phyloP scores from a whole-genome alignment of 2,329 filamentous ascomycete species.

The Fusarium nanum region DNA sequence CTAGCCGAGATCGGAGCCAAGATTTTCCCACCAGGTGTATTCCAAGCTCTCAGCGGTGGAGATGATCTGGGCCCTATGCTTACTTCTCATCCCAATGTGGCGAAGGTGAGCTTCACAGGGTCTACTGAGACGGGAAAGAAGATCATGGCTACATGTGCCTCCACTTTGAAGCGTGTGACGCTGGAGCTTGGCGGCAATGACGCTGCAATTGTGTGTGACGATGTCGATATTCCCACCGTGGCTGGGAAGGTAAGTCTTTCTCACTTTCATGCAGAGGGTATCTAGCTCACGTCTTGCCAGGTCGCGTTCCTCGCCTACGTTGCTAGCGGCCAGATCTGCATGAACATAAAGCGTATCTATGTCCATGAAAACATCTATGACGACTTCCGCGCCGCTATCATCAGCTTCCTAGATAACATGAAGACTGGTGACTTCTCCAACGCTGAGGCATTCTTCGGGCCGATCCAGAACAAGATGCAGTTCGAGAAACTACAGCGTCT shows the following conservation, averaged over 20 bases:
- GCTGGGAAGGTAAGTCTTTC: conserved; percentile 9
- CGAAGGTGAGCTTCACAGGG: conserved; percentile 73
- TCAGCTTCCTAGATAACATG: conserved; percentile 32
- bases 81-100: conserved; percentile 66
- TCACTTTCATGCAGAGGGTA: background rate
- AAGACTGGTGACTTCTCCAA: conserved; percentile 59
- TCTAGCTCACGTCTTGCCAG: background rate
- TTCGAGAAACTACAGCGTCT: conserved; percentile 55
- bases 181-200: conserved; percentile 60
- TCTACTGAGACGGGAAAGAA: conserved; percentile 69
- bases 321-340: background rate
- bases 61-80: conserved; percentile 69
- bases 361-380: conserved; percentile 2
- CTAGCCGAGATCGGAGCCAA: conserved; percentile 66
- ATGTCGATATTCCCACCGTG: conserved; percentile 3
- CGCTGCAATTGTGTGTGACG: background rate
- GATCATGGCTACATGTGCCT: conserved; percentile 8
- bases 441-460: conserved; percentile 59
- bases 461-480: conserved; percentile 71
- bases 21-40: conserved; percentile 70
- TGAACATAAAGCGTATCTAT: conserved; percentile 11
- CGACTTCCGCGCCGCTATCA: background rate
- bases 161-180: conserved; percentile 68
- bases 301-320: conserved; percentile 1
- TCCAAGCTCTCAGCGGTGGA: conserved; percentile 70